Evolutionary conservation across 805 yeast species (phyloP).

Genomic region (Candida pseudofarinosa): DNA sequence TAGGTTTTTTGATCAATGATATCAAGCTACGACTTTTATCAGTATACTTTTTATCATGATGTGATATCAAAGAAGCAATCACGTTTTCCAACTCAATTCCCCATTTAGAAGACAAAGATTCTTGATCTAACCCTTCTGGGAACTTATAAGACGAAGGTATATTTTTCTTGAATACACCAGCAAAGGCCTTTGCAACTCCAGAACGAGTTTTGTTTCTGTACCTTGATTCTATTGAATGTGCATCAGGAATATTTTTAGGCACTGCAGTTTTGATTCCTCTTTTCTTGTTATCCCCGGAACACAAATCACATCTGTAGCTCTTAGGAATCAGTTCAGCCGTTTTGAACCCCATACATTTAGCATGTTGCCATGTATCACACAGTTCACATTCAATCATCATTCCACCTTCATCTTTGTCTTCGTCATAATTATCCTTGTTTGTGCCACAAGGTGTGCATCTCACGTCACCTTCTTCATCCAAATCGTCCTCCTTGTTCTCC

Average conservation of each 20-base stretch:
- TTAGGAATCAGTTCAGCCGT: constrained; percentile 40
- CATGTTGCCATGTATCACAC: constrained; percentile 73
- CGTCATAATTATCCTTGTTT: constrained; percentile 53
- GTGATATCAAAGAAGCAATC: constrained; percentile 34
- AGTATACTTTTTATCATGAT: constrained; percentile 45
- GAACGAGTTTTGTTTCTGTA: constrained; percentile 37
- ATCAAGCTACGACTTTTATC: constrained; percentile 65
- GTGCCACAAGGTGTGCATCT: constrained; percentile 63
- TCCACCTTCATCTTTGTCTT: constrained; percentile 49
- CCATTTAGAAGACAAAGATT: constrained; percentile 39
- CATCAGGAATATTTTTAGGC: constrained; percentile 7
- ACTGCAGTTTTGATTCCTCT: constrained; percentile 5
- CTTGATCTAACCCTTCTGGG: constrained; percentile 18
- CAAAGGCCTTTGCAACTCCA: constrained; percentile 51
- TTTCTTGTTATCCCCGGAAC: constrained; percentile 19
- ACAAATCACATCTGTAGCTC: constrained; percentile 50
- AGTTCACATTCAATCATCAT: constrained; percentile 63
- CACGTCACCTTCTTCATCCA: constrained; percentile 42
- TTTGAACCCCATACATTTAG: constrained; percentile 52
- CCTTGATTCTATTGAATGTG: constrained; percentile 2
- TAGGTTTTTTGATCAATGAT: constrained; percentile 58
- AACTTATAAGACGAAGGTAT: constrained; percentile 31
- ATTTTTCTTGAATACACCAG: constrained; percentile 37
- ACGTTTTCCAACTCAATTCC: constrained; percentile 51
- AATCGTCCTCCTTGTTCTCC: constrained; percentile 9